These are phyloP conservation scores for Termitomyces heimii DNA, from an alignment of 768 basidiomycete species.

Conservation along the genomic window DNA sequence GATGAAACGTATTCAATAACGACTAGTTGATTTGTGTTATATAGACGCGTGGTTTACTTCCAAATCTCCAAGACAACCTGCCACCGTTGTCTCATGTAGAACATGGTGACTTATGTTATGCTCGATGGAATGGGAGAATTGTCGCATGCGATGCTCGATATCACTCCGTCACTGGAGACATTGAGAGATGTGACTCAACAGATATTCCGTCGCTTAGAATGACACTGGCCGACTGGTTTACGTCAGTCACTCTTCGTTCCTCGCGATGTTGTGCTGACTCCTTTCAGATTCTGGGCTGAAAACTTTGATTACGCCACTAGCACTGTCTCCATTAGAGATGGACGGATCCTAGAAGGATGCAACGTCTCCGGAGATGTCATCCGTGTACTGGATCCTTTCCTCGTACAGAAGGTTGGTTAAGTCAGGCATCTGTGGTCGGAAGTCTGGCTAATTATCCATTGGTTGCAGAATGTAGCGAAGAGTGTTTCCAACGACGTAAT, in stretches of 20 bases:
- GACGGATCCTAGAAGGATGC: background rate
- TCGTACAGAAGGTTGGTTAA: slow-evolving; percentile 5
- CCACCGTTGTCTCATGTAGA: slow-evolving; percentile 8
- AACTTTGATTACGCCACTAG: slow-evolving; percentile 26
- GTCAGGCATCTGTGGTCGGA: background rate
- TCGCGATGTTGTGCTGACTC: background rate
- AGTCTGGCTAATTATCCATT: background rate
- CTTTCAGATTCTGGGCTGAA: slow-evolving; percentile 39
- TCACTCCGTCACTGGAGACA: background rate
- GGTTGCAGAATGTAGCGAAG: slow-evolving; percentile 3
- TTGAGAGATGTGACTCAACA: slow-evolving; percentile 10
- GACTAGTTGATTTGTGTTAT: background rate
- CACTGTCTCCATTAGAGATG: slow-evolving; percentile 5
- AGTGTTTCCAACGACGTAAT: background rate
- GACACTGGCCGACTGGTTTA: slow-evolving; percentile 34
- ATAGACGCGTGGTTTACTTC: slow-evolving; percentile 39
- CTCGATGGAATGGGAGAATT: slow-evolving; percentile 15
- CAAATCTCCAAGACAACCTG: slow-evolving; percentile 44
- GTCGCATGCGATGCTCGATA: slow-evolving; percentile 26
- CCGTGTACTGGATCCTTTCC: slow-evolving; percentile 10
- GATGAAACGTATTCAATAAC: background rate
- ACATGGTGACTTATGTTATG: slow-evolving; percentile 25
- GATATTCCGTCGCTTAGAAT: slow-evolving; percentile 10
- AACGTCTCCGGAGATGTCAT: background rate
- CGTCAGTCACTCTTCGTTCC: slow-evolving; percentile 21